A percentile compares a stretch with the other conserved stretches of the same genome.
Conservation (phyloP, 140 eudicot genomes). For the Bidens hawaiensis region DNA sequence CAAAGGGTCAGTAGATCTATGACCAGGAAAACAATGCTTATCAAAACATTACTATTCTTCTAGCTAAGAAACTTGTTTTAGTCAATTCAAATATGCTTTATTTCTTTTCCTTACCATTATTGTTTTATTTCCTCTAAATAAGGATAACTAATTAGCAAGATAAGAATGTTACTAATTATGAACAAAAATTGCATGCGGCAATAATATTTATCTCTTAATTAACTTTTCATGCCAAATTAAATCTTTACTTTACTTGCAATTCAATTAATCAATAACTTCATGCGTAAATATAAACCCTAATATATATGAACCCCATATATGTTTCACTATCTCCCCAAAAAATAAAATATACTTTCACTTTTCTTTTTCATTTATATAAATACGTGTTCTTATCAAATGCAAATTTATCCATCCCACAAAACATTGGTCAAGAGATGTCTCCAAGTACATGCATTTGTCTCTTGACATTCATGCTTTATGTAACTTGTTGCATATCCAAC, state of each 20-base stretch:
- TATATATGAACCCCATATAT: not conserved
- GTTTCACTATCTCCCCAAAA: not conserved
- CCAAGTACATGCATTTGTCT: slow-evolving; percentile 19
- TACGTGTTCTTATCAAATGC: slow-evolving; percentile 5
- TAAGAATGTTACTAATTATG: slow-evolving; percentile 17
- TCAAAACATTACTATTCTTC: too few species aligned
- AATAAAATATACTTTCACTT: not conserved
- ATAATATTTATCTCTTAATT: slow-evolving; percentile 11
- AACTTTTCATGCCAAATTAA: slow-evolving; percentile 29
- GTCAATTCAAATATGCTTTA: too few species aligned
- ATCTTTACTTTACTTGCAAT: slow-evolving; percentile 30
- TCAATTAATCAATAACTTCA: slow-evolving; percentile 22
- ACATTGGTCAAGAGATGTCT: slow-evolving; percentile 17
- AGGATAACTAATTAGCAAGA: slow-evolving; percentile 23
- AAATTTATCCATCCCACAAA: not conserved
- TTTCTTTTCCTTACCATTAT: not conserved
- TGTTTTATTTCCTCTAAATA: not conserved
- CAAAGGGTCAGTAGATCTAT: too few species aligned
- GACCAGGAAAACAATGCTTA: not conserved
- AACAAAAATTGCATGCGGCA: not conserved
- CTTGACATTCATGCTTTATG: slow-evolving; percentile 31
- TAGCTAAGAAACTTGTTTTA: too few species aligned
- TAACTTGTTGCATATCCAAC: slow-evolving; percentile 26
- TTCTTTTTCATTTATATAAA: slow-evolving; percentile 24
- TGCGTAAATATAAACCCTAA: slow-evolving; percentile 27